Percentiles rank a stretch among this genome's conserved stretches.
Conservation (phyloP, 331 rosid genomes). For the Dryas integrifolia region DNA sequence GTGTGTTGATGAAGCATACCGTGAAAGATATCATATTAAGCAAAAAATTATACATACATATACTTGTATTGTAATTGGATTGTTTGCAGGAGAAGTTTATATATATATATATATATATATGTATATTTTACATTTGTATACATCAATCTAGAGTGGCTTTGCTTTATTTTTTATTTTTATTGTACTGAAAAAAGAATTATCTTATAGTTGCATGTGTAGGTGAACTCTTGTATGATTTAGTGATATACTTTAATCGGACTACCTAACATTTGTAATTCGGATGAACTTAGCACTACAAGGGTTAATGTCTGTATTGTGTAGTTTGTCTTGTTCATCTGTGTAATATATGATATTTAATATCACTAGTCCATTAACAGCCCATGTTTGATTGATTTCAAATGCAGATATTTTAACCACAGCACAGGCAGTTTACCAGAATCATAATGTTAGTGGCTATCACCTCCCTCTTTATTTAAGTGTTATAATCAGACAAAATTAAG, state of each 20-base stretch:
- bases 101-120: too few relatives aligned
- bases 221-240: not conserved
- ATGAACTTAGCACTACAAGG: not conserved
- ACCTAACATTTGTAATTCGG: not conserved
- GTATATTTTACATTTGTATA: too few relatives aligned
- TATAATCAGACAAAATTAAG: too few relatives aligned
- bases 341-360: not conserved
- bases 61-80: too few relatives aligned
- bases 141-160: too few relatives aligned
- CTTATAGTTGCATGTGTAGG: not conserved
- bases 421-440: constrained; percentile 68
- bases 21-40: too few relatives aligned
- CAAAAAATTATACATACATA: too few relatives aligned
- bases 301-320: not conserved
- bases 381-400: constrained; percentile 32
- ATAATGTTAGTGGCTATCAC: constrained; percentile 53
- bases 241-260: not conserved
- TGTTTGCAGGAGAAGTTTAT: too few relatives aligned
- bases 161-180: too few relatives aligned
- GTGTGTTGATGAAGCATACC: too few relatives aligned
- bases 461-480: constrained; percentile 13
- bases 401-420: constrained; percentile 85
- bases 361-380: not conserved
- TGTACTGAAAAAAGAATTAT: too few relatives aligned
- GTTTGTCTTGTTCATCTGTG: constrained; percentile 1